Conservation (phyloP, 2,329 filamentous ascomycete genomes). For the Ciborinia camelliae region DNA sequence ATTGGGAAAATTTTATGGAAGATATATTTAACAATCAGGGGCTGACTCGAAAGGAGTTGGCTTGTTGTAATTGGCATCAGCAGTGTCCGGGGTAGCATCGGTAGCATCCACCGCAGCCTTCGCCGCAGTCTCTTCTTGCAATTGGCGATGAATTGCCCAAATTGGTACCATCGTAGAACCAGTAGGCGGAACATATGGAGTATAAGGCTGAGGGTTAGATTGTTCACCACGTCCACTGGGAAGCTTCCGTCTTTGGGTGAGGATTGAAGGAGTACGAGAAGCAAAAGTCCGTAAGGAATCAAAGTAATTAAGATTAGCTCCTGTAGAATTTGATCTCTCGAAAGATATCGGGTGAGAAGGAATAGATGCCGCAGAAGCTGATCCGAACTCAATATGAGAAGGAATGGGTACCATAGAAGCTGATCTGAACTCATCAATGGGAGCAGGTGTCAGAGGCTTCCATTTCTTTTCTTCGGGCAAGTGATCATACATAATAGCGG, state of each 20-base stretch:
- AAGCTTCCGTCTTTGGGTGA: not conserved
- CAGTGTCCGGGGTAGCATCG: too few relatives aligned
- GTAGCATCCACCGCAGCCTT: not conserved
- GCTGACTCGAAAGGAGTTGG: not conserved
- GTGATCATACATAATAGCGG: not conserved
- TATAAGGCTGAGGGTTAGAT: not conserved
- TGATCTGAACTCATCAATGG: not conserved
- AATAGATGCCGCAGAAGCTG: too few relatives aligned
- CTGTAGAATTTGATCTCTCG: not conserved
- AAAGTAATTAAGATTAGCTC: accelerated
- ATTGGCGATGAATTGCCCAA: not conserved
- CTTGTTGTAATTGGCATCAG: not conserved
- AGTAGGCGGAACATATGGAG: not conserved
- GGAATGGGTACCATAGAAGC: not conserved
- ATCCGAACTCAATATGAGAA: too few relatives aligned
- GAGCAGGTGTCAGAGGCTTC: not conserved
- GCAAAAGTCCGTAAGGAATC: not conserved
- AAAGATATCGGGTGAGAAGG: too few relatives aligned
- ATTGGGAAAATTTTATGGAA: not conserved
- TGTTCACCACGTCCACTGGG: too few relatives aligned
- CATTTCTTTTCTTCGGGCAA: not conserved
- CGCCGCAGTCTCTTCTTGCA: not conserved
- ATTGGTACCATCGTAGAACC: not conserved
- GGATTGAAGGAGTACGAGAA: not conserved
- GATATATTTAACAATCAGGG: not conserved